Evolutionary conservation across 345 rosid species (phyloP), one percentile per base, ranked within the genome.

Genomic region (Ceriops zippeliana): DNA sequence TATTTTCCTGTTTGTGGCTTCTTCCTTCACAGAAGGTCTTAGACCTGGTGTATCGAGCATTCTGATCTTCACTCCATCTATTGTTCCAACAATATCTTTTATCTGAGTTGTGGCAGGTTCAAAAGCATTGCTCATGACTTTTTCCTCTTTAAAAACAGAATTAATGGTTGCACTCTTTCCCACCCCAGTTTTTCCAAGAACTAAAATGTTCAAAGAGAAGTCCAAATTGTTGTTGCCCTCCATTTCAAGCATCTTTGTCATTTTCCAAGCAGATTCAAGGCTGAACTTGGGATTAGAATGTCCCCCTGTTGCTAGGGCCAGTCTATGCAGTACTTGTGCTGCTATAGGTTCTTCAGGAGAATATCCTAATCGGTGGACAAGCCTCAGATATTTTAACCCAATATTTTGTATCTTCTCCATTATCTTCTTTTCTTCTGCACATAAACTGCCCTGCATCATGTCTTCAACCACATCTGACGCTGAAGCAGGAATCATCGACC

Each of bases 131-230:
- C 77, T 73, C n/a, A 51, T 5, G 22, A 83, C 70, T 65, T 81
- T 87, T 21, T 78, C 76, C 74, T 89, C 85, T 1, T 85, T 74
- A n/a, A 90, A 86, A 59, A 93, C 79, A 4, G 97, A 87, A 78
- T 90, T 86, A 47, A 87, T 68, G 8, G 88, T 86, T 7, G 96
- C 87, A 75, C 98, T 93, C 83, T 90, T 93, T 60, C 98, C 92
- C 2, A 89, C 97, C 5, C 98, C 96, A 4, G 87, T 76, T 86
- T 89, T 93, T 67, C 98, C 97, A 0, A 93, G 75, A 74, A 89
- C 89, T 74, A 90, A 63, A 70, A 90, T 71, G 66, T 79, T 87
- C 81, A 89, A 71, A 68, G 82, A 83, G 68, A 89, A 86, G 65
- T 85, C 83, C 15, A 75, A 65, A 66, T 77, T 74, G 62, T 63